Base-by-base conservation (phyloP, 805 yeast genomes). In the Starmera caribaea region DNA sequence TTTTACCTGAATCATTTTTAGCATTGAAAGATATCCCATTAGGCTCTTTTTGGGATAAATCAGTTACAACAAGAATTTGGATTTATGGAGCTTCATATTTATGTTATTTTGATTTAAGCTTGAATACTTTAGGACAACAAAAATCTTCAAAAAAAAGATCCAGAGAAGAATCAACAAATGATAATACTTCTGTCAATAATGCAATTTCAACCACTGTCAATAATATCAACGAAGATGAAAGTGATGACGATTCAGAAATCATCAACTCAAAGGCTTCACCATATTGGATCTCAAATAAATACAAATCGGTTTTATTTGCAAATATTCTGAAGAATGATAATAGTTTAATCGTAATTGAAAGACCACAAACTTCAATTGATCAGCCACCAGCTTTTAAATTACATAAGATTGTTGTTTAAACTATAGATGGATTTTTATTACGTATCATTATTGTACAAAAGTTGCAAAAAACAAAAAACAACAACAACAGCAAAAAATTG, bases 21-120 rank as follows among this genome's bases (percentile, higher is more conserved):
- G 57, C 65, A 3, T 63, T 73, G 39, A 73, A 71, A 14, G 90
- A 83, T 41, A 78, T 81, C 49, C 79, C 43, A 40, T 69, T 74
- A 43, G 96, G 95, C 13, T 58, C 84, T 11, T 85, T 83, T 53
- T 53, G 57, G 13, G 77, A 76, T 38, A 58, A 57, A 9, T 53
- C 57, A 4, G 59, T 62, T 29, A 47, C 61, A 2, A 51, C 62
- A 29, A 68, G 74, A 41, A 63, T 82, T 13, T 90, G 96, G 96
- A 61, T 87, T n/a, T 88, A 85, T 74, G 95, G 96, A 2, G 69
- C 83, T 16, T 74, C 74, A 38, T 90, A 96, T 95, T 48, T 89
- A 13, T 73, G 81, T 4, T 83, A 73, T 56, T 71, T 90, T 37
- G 90, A 90, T 57, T 60, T 84, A 46, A 57, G 69, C 8, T 55